Percentiles rank a stretch among this genome's conserved stretches.
Evolutionary conservation across 306 rosid genomes (phyloP).

Genomic region (Malus sieversii): DNA sequence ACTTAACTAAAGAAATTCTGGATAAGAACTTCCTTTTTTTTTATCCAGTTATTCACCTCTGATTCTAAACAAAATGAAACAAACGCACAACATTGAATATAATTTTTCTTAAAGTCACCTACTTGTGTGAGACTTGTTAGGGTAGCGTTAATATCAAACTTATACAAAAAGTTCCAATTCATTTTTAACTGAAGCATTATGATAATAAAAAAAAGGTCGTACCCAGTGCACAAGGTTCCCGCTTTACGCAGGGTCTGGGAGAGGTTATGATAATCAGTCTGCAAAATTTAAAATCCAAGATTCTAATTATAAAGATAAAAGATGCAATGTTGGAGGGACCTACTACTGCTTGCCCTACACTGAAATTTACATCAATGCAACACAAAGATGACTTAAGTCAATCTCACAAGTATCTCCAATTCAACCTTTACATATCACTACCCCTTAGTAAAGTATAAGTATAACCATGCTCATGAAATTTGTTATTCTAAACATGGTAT

Average conservation of each 20-base stretch:
- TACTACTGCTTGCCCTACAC: not conserved
- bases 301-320: not conserved
- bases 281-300: not conserved
- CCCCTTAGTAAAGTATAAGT: not conserved
- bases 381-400: not conserved
- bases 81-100: not conserved
- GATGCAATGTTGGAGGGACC: not conserved
- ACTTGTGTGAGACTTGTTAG: not conserved
- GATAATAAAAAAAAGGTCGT: not conserved
- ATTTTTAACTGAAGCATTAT: not conserved
- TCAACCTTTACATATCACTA: not conserved
- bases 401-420: not conserved
- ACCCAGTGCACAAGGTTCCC: too few species aligned
- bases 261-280: not conserved
- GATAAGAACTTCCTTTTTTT: not conserved
- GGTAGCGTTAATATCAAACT: not conserved
- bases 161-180: not conserved
- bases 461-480: constrained; percentile 1
- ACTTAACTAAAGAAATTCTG: not conserved
- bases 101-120: not conserved
- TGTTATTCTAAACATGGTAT: not conserved
- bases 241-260: too few species aligned
- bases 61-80: not conserved
- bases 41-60: not conserved
- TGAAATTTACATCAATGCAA: not conserved